Evolutionary conservation across 805 yeast genomes (phyloP), one percentile per base, ranked within the genome.

Genomic region (Saturnispora quitensis): DNA sequence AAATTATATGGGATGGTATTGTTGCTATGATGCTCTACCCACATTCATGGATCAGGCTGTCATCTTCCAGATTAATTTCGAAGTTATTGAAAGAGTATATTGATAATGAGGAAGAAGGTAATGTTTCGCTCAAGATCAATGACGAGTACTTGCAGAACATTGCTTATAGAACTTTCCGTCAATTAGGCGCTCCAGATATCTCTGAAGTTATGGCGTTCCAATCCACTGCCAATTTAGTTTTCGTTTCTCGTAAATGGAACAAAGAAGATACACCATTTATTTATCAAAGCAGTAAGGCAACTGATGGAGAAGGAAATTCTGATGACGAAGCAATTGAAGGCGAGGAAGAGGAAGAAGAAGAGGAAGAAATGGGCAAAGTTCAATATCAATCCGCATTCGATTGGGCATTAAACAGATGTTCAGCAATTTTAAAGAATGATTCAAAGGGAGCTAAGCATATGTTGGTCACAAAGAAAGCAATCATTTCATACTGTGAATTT

Each of bases 21-120:
- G 71, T 78, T 24, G 75, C 74, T 3, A 67, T 81, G 28, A 72
- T 89, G 50, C 70, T 90, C 48, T 90, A 79, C 63, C 97, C 97
- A 2, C 97, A 90, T 66, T 75, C 93, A 1, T 90, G 98, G 98
- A 85, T 90, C 6, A 78, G 97, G 59, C 72, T 85, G 53, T 68
- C 76, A 5, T 71, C 95, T 1, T 69, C 83, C 6, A 72, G 90
- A 50, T 69, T 88, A 34, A 64, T 82, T 40, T 82, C 84, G 1
- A 60, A 67, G 1, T 62, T 85, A 47, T 69, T 86, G 51, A 60
- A 75, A 8, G 58, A 62, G 15, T 52, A 71, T 35, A 53, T 50
- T 36, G 56, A 54, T 4, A 50, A 50, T n/a, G 48, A 53, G 0
- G 25, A 38, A 1, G 50, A 44, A 15, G 42, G 42, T 38, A 22